Percentiles rank a stretch among this genome's conserved stretches.
These are phyloP conservation scores for Erigeron philadelphicus DNA, from an alignment of 140 eudicot species.

Conservation along the genomic window DNA sequence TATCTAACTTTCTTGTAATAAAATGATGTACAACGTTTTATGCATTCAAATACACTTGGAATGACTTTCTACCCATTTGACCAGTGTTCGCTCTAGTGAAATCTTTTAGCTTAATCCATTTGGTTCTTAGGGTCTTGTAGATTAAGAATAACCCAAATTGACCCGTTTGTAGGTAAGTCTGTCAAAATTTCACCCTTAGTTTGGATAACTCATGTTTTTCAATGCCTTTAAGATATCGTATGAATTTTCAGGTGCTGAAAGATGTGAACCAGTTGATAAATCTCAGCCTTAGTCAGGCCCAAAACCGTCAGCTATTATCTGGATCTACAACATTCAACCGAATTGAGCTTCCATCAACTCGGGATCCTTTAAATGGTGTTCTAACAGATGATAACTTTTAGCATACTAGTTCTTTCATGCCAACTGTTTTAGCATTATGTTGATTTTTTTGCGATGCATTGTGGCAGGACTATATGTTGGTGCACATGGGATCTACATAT, in stretches of 20 bases:
- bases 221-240: slow-evolving; percentile 16
- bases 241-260: slow-evolving; percentile 55
- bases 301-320: slow-evolving; percentile 64
- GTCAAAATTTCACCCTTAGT: neutral
- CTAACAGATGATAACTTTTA: neutral
- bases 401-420: neutral
- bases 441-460: neutral
- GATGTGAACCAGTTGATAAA: slow-evolving; percentile 60
- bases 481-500: slow-evolving; percentile 70
- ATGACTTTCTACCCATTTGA: neutral
- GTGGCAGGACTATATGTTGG: slow-evolving; percentile 81
- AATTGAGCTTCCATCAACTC: slow-evolving; percentile 54
- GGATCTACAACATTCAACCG: slow-evolving; percentile 90
- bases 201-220: neutral
- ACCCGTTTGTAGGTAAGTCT: neutral
- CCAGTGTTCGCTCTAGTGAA: neutral
- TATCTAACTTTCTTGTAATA: neutral
- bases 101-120: neutral
- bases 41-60: neutral
- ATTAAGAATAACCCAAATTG: neutral
- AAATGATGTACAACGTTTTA: neutral
- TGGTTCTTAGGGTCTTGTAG: neutral
- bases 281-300: slow-evolving; percentile 54
- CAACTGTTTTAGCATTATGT: neutral
- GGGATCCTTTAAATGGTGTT: slow-evolving; percentile 83